Evolutionary conservation across 257 asterid genomes (phyloP).

Genomic region (Penstemon eatonii): DNA sequence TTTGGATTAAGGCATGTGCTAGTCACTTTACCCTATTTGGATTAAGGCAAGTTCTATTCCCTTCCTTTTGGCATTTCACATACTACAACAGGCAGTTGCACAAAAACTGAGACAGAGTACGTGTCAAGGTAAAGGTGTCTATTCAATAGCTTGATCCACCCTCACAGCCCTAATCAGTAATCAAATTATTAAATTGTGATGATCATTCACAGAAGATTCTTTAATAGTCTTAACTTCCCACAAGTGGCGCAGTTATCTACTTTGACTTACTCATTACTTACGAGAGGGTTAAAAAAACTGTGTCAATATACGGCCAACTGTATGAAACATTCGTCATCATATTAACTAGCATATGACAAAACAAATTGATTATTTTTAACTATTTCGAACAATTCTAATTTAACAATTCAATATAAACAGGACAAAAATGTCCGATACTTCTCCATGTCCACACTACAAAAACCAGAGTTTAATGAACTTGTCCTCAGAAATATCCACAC

Average conservation of each 20-base stretch:
- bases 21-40: background rate
- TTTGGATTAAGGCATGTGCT: background rate
- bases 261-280: background rate
- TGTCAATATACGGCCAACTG: background rate
- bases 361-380: background rate
- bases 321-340: background rate
- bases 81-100: background rate
- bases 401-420: background rate
- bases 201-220: background rate
- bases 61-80: no score
- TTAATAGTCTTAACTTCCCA: background rate
- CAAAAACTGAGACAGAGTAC: background rate
- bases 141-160: background rate
- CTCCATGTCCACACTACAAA: background rate
- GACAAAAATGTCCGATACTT: background rate
- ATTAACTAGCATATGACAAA: background rate
- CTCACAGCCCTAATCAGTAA: background rate
- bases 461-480: conserved; percentile 16
- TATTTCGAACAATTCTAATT: conserved; percentile 2
- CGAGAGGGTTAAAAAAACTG: background rate
- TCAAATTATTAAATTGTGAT: background rate
- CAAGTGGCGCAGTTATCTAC: background rate
- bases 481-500: conserved; percentile 1
- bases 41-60: no score
- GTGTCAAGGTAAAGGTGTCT: background rate